Base-by-base conservation (phyloP, 1,139 yeast species). In the Saccharomycopsis hybrid region DNA sequence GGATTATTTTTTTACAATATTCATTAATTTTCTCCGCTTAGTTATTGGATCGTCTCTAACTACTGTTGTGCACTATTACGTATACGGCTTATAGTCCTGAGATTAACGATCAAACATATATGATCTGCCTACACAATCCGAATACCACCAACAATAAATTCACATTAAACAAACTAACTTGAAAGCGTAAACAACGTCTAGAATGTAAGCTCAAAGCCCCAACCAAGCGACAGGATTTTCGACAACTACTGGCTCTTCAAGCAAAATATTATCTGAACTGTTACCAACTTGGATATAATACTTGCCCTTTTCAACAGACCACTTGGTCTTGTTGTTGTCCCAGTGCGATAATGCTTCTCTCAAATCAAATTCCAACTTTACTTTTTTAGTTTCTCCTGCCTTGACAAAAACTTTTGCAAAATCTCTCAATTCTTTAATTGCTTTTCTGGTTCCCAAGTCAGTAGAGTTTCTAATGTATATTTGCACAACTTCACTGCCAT, bases 401-500 rank as follows among this genome's bases (percentile, higher is more conserved):
- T 63, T 58, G 52, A 79, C 61, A 35, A 57, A 59, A 18, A 77
- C 73, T 63, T 79, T 78, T 42, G 65, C 71, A 58, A 76, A 79
- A 42, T 74, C 81, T 61, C 74, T 77, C 59, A 79, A 70, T 58
- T 80, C 85, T 62, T 79, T 79, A 25, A 68, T 60, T 13, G 84
- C 82, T 58, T 84, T 71, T 41, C 66, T 66, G 47, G 76, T 65
- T 39, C 65, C 60, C 5, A 80, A 68, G 33, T 62, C 64, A 13
- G 62, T 85, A 62, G 60, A 77, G 0, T 85, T 85, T 63, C 80
- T 18, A 18, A 18, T 18, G 18, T 18, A 18, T 18, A 18, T 18
- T 18, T 18, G 18, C 18, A 18, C 18, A 18, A 18, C 18, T 18
- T 18, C 18, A 18, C 18, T 18, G 18, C 18, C 18, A 18, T 18